phyloP scores from a whole-genome alignment of 345 rosid species.

The Corchorus olitorius region DNA sequence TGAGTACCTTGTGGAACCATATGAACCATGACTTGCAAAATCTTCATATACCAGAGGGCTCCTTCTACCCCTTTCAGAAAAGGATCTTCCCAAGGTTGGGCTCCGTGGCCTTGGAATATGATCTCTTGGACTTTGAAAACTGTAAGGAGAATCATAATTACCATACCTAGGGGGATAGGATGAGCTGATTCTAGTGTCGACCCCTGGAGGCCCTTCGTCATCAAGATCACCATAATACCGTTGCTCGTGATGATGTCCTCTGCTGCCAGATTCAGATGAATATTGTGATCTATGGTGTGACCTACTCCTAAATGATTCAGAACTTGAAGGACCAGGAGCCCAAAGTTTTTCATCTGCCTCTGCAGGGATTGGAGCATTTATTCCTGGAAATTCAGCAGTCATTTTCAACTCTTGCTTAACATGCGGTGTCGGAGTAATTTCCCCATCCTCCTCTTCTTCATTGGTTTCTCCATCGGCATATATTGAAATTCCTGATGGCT shows the following conservation, averaged over 20 bases:
- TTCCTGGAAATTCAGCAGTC: slow-evolving; percentile 76
- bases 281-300: slow-evolving; percentile 32
- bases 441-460: slow-evolving; percentile 72
- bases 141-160: slow-evolving; percentile 33
- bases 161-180: slow-evolving; percentile 68
- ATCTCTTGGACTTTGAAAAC: slow-evolving; percentile 34
- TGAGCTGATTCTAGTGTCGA: slow-evolving; percentile 39
- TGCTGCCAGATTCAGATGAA: slow-evolving; percentile 38
- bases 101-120: slow-evolving; percentile 24
- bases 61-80: slow-evolving; percentile 50
- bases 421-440: slow-evolving; percentile 42
- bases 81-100: slow-evolving; percentile 36
- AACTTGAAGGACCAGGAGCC: slow-evolving; percentile 49
- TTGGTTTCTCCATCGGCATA: slow-evolving; percentile 56
- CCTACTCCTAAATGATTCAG: slow-evolving; percentile 40
- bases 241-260: slow-evolving; percentile 42
- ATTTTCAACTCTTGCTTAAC: slow-evolving; percentile 49
- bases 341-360: slow-evolving; percentile 70
- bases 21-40: slow-evolving; percentile 21
- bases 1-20: slow-evolving; percentile 24
- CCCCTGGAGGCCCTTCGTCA: slow-evolving; percentile 61
- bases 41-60: slow-evolving; percentile 39
- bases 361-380: slow-evolving; percentile 82
- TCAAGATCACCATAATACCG: slow-evolving; percentile 38
- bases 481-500: slow-evolving; percentile 79